These are phyloP conservation scores for Westerdykella sp. DNA, from an alignment of 2,329 filamentous ascomycete species.

Conservation along the genomic window DNA sequence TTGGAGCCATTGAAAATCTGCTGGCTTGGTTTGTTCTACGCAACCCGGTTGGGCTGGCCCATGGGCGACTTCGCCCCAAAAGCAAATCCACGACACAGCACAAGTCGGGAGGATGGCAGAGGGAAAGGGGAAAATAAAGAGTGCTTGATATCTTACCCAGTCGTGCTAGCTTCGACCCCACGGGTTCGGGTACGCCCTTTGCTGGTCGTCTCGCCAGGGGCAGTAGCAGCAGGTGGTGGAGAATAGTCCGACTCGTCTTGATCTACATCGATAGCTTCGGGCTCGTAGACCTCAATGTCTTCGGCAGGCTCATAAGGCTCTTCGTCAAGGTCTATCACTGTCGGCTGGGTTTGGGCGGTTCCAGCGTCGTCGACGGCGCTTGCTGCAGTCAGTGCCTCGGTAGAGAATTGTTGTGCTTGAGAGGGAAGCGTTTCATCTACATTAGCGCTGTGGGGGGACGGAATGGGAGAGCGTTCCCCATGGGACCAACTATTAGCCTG, in stretches of 20 bases:
- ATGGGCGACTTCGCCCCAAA: too few species aligned
- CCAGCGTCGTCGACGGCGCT: conserved; percentile 3
- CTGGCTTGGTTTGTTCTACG: too few species aligned
- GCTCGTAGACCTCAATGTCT: conserved; percentile 36
- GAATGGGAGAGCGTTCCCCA: conserved; percentile 37
- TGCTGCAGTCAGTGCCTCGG: conserved; percentile 11
- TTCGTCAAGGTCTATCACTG: conserved; percentile 34
- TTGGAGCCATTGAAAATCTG: too few species aligned
- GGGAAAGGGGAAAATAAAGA: not conserved
- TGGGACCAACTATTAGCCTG: conserved; percentile 71
- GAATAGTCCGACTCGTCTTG: conserved; percentile 40
- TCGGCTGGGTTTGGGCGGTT: conserved; percentile 11
- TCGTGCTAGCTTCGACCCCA: conserved; percentile 13
- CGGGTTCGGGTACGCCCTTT: conserved; percentile 20
- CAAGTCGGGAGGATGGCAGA: conserved; percentile 10
- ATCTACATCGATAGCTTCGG: conserved; percentile 22
- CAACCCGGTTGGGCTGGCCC: too few species aligned
- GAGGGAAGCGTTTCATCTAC: conserved; percentile 23
- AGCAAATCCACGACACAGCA: too few species aligned
- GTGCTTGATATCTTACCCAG: conserved; percentile 25
- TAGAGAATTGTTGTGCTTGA: conserved; percentile 15
- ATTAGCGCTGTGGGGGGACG: conserved; percentile 24
- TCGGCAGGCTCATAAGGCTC: conserved; percentile 35
- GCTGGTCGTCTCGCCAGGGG: conserved; percentile 18
- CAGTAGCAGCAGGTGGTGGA: conserved; percentile 41